Evolutionary conservation across 805 yeast species (phyloP).

Genomic region (Cyberlindnera americana): DNA sequence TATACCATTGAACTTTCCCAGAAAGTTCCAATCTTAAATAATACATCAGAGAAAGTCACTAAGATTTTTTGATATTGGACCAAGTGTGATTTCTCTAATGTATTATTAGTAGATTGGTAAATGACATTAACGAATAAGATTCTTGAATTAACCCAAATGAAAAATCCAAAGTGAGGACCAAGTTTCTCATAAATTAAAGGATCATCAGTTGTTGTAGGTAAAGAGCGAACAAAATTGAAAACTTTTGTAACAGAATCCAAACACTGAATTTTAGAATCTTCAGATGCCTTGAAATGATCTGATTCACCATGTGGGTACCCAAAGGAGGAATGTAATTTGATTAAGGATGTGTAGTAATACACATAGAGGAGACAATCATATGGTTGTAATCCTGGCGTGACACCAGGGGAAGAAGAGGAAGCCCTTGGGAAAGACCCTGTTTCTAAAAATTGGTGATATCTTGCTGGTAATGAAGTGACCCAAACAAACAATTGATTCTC

Average conservation of each 20-base stretch:
- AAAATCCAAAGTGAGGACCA: conserved; percentile 33
- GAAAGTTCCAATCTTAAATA: conserved; percentile 24
- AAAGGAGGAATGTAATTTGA: conserved; percentile 23
- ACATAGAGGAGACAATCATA: conserved; percentile 23
- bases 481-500: conserved; percentile 21
- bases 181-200: conserved; percentile 19
- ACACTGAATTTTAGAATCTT: conserved; percentile 22
- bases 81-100: conserved; percentile 9
- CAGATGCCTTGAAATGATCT: conserved; percentile 20
- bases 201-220: conserved; percentile 13
- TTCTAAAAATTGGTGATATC: conserved; percentile 13
- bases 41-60: conserved; percentile 16
- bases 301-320: conserved; percentile 27
- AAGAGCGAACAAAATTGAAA: conserved; percentile 14
- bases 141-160: conserved; percentile 32
- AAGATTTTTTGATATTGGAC: conserved; percentile 14
- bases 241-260: conserved; percentile 21
- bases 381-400: conserved; percentile 4
- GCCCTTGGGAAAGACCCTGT: conserved; percentile 10
- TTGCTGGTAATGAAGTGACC: conserved; percentile 19
- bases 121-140: conserved; percentile 31
- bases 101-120: conserved; percentile 11
- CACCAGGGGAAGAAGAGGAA: neutral
- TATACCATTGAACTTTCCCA: conserved; percentile 31
- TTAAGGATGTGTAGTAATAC: conserved; percentile 20